Evolutionary conservation across 2,329 filamentous ascomycete genomes (phyloP), one percentile per base, ranked within the genome.

Genomic region (Sporothrix euskadiensis): DNA sequence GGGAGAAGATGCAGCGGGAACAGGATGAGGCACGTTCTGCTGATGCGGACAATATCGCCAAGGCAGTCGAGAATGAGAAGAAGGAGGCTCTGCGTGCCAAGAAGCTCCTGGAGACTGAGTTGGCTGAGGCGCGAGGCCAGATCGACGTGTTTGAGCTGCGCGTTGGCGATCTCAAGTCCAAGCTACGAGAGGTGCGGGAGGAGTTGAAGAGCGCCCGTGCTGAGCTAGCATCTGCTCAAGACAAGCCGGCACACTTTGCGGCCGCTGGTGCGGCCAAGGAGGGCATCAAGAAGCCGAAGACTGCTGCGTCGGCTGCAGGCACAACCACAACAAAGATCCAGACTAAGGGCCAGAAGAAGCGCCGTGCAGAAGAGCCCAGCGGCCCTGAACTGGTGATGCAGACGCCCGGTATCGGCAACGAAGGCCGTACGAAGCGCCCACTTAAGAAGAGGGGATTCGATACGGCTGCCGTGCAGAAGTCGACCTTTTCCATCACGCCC

Each of bases 401-500:
- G 78, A 87, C 77, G 41, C 85, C 79, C 71, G 84, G 77, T 49
- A 57, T 79, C 76, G 74, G 75, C 57, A 80, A 84, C 68, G 75
- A 75, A 16, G 74, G 71, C 26, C 47, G 72, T 26, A 75, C 83
- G 74, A 79, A 81, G 70, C 83, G 83, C 57, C 80, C 80, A 47
- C 77, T 82, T 74, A 92, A 90, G 81, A 90, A 89, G 79, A 84
- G 85, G 72, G 86, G 84, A 66, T 81, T 84, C 39, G 87, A 89
- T 26, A 87, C 88, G 0, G 83, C 89, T 72, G 84, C 92, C 5
- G 94, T 92, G 41, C 93, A 97, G 79, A 98, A 97, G 81, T 98
- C 94, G 0, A 90, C 88, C 2, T 98, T 98, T 81, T 97, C 94
- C 4, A 94, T 98, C 76, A 98, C 95, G 0, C 95, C 95, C 0